Conservation (phyloP, 164 flowering plant genomes). For the Buxus sempervirens region DNA sequence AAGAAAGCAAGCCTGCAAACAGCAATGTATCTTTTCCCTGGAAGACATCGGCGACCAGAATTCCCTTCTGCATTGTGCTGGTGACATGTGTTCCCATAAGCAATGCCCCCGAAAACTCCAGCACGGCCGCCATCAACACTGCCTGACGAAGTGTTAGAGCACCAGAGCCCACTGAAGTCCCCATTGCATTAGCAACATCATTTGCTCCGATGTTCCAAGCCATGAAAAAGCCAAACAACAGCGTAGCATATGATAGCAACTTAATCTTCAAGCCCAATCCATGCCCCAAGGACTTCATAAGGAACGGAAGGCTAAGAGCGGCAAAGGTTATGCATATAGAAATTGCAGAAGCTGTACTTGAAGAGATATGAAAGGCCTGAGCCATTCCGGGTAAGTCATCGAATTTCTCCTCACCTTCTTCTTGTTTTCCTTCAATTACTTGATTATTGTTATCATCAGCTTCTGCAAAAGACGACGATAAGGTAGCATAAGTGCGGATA, state of each 20-base stretch:
- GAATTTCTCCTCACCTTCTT: slow-evolving; percentile 5
- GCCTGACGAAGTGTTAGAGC: slow-evolving; percentile 88
- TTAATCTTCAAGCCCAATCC: slow-evolving; percentile 61
- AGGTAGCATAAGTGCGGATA: slow-evolving; percentile 40
- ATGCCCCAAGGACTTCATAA: slow-evolving; percentile 55
- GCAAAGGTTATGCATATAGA: slow-evolving; percentile 62
- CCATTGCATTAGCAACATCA: slow-evolving; percentile 98
- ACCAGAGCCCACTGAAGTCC: slow-evolving; percentile 94
- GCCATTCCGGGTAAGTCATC: slow-evolving; percentile 66
- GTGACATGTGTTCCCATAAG: slow-evolving; percentile 93
- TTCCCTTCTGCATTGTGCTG: slow-evolving; percentile 96
- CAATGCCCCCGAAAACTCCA: slow-evolving; percentile 94
- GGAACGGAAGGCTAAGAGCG: slow-evolving; percentile 53
- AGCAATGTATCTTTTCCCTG: slow-evolving; percentile 81
- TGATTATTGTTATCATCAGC: slow-evolving; percentile 27
- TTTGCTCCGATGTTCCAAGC: slow-evolving; percentile 99
- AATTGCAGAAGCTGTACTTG: slow-evolving; percentile 64
- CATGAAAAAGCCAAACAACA: slow-evolving; percentile 88
- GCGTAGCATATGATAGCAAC: slow-evolving; percentile 59
- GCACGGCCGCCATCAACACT: slow-evolving; percentile 76
- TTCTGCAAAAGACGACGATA: slow-evolving; percentile 68
- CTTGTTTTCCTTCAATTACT: not conserved
- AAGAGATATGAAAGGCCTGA: slow-evolving; percentile 68
- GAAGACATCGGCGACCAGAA: slow-evolving; percentile 78
- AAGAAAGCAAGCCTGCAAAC: slow-evolving; percentile 89